A percentile compares a stretch with the other conserved stretches of the same genome.
Conservation (phyloP, 805 yeast species). For the Spathaspora hagerdaliae region DNA sequence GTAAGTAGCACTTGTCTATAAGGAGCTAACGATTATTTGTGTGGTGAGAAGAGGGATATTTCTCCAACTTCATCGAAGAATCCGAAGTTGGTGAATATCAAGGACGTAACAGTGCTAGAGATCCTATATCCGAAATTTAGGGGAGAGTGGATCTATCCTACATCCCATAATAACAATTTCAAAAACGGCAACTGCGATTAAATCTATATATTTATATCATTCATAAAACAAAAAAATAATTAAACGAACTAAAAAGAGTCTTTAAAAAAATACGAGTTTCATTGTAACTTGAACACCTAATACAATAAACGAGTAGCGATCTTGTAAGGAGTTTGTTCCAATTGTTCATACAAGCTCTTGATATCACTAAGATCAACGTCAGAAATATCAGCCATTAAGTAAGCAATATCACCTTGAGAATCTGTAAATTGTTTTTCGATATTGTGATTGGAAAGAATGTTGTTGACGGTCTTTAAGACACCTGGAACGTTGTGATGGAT, state of each 20-base stretch:
- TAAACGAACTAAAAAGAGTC: neutral
- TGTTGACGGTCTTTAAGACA: conserved; percentile 95
- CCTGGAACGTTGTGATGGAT: conserved; percentile 98
- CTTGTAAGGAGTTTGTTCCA: conserved; percentile 86
- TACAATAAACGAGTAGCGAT: conserved; percentile 88
- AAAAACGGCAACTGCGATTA: neutral
- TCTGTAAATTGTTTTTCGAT: conserved; percentile 98
- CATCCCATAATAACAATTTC: too few species aligned
- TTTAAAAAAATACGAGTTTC: too few species aligned
- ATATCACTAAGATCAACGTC: conserved; percentile 80
- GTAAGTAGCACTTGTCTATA: too few species aligned
- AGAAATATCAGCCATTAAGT: conserved; percentile 95
- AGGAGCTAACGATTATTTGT: too few species aligned
- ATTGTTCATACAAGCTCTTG: conserved; percentile 75
- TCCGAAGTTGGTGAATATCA: too few species aligned
- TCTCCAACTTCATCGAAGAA: too few species aligned
- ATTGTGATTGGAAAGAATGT: conserved; percentile 89
- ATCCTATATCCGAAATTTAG: too few species aligned
- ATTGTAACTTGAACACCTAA: conserved; percentile 27
- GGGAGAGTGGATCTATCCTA: too few species aligned
- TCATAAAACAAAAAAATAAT: neutral
- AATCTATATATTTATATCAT: neutral
- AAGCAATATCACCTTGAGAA: conserved; percentile 92
- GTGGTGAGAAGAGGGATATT: too few species aligned
- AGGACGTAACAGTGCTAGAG: too few species aligned